Percentiles rank a stretch among this genome's conserved stretches.
phyloP scores from a whole-genome alignment of 169 alveolate species.

The Plasmodium vivax region DNA sequence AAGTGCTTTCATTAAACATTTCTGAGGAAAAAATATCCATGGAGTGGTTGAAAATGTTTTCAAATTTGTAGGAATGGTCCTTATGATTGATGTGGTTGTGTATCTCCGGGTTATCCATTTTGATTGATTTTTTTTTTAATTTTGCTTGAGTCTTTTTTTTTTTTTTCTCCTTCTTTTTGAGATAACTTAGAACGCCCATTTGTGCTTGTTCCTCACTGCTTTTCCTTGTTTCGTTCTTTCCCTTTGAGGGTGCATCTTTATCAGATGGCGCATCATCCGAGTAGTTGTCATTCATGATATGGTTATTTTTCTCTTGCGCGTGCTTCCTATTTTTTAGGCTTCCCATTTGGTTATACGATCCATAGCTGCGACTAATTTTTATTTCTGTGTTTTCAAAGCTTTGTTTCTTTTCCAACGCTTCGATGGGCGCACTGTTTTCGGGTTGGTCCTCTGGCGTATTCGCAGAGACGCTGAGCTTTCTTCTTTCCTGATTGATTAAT shows the following conservation, averaged over 20 bases:
- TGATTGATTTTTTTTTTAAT: background rate
- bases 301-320: background rate
- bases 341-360: slow-evolving; percentile 39
- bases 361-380: slow-evolving; percentile 69
- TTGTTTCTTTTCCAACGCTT: slow-evolving; percentile 43
- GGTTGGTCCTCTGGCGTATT: background rate
- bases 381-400: slow-evolving; percentile 73
- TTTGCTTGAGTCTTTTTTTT: slow-evolving; percentile 17
- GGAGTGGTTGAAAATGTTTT: slow-evolving; percentile 30
- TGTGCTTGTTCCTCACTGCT: slow-evolving; percentile 7
- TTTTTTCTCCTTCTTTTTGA: background rate
- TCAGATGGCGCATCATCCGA: background rate
- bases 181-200: slow-evolving; percentile 9
- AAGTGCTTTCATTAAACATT: slow-evolving; percentile 62
- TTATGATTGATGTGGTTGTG: background rate
- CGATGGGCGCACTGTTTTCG: background rate
- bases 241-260: slow-evolving; percentile 6
- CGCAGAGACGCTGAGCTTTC: background rate
- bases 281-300: background rate
- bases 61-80: background rate
- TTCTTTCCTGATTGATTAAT: background rate
- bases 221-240: background rate
- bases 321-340: slow-evolving; percentile 65
- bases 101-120: slow-evolving; percentile 23
- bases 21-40: slow-evolving; percentile 59